These are phyloP conservation scores for Trichosporon ovoides DNA, from an alignment of 1,284 basidiomycete species.

Conservation along the genomic window DNA sequence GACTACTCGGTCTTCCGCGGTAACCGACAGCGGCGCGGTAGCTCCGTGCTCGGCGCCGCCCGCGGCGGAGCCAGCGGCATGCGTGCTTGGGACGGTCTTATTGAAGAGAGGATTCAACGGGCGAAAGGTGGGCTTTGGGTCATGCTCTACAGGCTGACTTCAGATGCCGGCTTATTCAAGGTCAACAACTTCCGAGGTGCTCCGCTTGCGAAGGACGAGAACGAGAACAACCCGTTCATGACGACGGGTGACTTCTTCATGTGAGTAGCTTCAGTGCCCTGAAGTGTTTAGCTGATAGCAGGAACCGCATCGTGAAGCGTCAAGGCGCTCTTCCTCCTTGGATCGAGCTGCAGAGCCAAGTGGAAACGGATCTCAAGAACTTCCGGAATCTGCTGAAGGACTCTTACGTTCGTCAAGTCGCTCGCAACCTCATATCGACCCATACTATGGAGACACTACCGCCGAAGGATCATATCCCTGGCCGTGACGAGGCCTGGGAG, in stretches of 20 bases:
- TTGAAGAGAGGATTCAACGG: conserved; percentile 71
- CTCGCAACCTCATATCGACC: conserved; percentile 54
- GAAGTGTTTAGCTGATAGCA: conserved; percentile 14
- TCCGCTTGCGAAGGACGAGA: conserved; percentile 58
- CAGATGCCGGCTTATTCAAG: conserved; percentile 62
- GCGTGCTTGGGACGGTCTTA: conserved; percentile 67
- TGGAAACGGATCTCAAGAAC: conserved; percentile 56
- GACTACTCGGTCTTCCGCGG: conserved; percentile 55
- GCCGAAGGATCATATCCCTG: conserved; percentile 52
- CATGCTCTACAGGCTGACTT: conserved; percentile 1
- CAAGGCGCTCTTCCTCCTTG: conserved; percentile 84
- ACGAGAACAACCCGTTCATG: conserved; percentile 63
- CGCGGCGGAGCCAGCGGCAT: conserved; percentile 50
- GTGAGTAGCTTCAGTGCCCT: no score
- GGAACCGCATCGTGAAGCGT: conserved; percentile 77
- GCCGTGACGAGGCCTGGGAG: conserved; percentile 70
- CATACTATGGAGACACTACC: conserved; percentile 47
- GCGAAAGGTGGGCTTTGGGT: conserved; percentile 43
- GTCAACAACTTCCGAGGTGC: conserved; percentile 68
- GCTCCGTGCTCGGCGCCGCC: conserved; percentile 42
- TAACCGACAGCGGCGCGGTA: conserved; percentile 53
- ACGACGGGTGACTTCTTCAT: conserved; percentile 59
- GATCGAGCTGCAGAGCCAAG: conserved; percentile 73
- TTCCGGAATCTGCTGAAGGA: conserved; percentile 61
- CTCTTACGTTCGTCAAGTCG: conserved; percentile 56